Conservation (phyloP, 257 asterid species). For the Solanum peruvianum region DNA sequence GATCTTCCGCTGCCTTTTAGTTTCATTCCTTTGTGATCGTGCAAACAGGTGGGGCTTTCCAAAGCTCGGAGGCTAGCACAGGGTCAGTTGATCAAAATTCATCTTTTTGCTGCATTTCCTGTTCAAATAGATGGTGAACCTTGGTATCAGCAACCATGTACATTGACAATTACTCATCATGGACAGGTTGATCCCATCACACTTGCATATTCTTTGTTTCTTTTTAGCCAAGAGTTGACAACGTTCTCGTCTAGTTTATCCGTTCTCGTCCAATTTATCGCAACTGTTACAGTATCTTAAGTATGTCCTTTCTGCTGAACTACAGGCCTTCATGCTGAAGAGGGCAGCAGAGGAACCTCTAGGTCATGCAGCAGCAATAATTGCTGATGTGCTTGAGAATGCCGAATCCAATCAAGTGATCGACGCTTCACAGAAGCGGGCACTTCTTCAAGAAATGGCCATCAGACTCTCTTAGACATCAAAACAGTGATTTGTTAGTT, state of each 20-base stretch:
- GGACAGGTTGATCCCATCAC: constrained; percentile 60
- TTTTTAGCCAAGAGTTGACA: too few relatives aligned
- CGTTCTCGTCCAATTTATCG: neutral
- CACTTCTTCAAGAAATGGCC: constrained; percentile 96
- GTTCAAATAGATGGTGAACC: constrained; percentile 99
- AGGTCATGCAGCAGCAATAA: constrained; percentile 93
- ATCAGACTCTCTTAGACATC: constrained; percentile 53
- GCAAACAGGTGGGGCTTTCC: constrained; percentile 86
- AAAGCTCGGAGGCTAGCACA: constrained; percentile 93
- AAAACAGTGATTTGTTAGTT: neutral
- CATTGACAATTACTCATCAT: constrained; percentile 71
- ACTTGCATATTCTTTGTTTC: neutral
- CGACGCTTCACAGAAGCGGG: constrained; percentile 75
- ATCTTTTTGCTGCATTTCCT: constrained; percentile 75
- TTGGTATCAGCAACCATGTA: constrained; percentile 89
- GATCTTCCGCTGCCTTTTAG: neutral
- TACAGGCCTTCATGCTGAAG: constrained; percentile 93
- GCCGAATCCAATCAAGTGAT: constrained; percentile 77
- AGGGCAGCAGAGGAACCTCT: constrained; percentile 99
- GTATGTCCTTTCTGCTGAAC: neutral
- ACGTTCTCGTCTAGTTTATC: neutral
- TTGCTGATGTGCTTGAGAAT: constrained; percentile 88
- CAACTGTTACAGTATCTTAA: neutral
- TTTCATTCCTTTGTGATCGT: neutral
- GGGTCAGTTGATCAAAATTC: constrained; percentile 89